These are phyloP conservation scores for Prillingera fragicola DNA, from an alignment of 1,284 basidiomycete genomes.

Conservation along the genomic window DNA sequence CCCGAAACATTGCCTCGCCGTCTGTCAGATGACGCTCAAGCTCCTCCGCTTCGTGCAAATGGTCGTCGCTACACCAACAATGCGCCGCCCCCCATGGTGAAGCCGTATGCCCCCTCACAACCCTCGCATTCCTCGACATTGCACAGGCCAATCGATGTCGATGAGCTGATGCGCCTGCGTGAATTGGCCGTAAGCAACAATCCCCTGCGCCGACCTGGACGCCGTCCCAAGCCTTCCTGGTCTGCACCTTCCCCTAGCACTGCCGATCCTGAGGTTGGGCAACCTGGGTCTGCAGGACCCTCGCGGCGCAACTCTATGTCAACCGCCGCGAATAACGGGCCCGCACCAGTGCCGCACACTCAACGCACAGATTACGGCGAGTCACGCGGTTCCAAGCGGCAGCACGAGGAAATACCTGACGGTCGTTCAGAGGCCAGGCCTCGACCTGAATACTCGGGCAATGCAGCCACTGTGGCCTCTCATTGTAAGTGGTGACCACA, in stretches of 20 bases:
- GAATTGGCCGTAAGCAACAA: conserved; percentile 26
- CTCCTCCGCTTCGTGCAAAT: no score
- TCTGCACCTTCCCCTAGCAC: conserved; percentile 33
- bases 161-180: conserved; percentile 29
- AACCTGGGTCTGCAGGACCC: conserved; percentile 1
- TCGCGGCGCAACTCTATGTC: conserved; percentile 12
- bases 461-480: conserved; percentile 30
- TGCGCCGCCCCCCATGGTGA: no score
- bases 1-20: conserved; percentile 18
- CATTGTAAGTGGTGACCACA: conserved; percentile 24
- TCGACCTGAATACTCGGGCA: conserved; percentile 25
- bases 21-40: conserved; percentile 16
- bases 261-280: no score
- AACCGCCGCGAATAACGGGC: neutral
- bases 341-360: no score
- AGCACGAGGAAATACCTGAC: no score
- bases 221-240: conserved; percentile 31
- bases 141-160: conserved; percentile 23
- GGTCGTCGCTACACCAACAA: no score
- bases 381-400: no score
- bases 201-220: conserved; percentile 25
- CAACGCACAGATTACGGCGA: conserved; percentile 7
- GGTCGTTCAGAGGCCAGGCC: no score
- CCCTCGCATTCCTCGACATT: conserved; percentile 16
- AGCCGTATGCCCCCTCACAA: conserved; percentile 30